These are phyloP conservation scores for Cladophialophora exuberans DNA, from an alignment of 2,329 filamentous ascomycete genomes.

Conservation along the genomic window DNA sequence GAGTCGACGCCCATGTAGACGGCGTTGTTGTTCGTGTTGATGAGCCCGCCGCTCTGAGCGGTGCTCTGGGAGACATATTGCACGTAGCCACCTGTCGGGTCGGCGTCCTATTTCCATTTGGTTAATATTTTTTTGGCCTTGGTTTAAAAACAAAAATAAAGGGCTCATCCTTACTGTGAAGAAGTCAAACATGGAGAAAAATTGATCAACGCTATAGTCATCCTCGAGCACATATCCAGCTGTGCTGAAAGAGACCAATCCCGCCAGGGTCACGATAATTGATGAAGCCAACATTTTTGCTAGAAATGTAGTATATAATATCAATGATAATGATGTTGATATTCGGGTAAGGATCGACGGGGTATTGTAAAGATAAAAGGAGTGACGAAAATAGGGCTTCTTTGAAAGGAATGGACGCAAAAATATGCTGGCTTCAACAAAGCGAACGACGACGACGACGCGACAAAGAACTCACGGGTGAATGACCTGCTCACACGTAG, in stretches of 20 bases:
- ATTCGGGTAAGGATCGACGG: slow-evolving; percentile 5
- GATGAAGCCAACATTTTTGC: slow-evolving; percentile 31
- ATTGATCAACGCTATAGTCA: slow-evolving; percentile 51
- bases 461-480: slow-evolving; percentile 3
- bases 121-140: slow-evolving; percentile 5
- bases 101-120: slow-evolving; percentile 43
- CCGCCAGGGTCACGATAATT: slow-evolving; percentile 27
- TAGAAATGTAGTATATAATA: slow-evolving; percentile 6
- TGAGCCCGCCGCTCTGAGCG: slow-evolving; percentile 62
- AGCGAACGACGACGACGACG: no score
- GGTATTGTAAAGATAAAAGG: slow-evolving; percentile 18
- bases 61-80: slow-evolving; percentile 64
- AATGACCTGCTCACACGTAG: slow-evolving; percentile 8
- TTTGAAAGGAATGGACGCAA: slow-evolving; percentile 26
- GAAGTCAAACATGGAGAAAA: slow-evolving; percentile 59
- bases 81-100: slow-evolving; percentile 78
- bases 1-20: slow-evolving; percentile 73
- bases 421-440: slow-evolving; percentile 16
- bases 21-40: slow-evolving; percentile 57
- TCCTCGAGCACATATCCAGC: slow-evolving; percentile 50
- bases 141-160: background rate
- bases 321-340: no score
- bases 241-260: slow-evolving; percentile 34
- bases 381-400: slow-evolving; percentile 15
- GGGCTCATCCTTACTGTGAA: slow-evolving; percentile 46